Base-by-base conservation (phyloP, 352 stramenopile species). In the Blastocystis sp. region DNA sequence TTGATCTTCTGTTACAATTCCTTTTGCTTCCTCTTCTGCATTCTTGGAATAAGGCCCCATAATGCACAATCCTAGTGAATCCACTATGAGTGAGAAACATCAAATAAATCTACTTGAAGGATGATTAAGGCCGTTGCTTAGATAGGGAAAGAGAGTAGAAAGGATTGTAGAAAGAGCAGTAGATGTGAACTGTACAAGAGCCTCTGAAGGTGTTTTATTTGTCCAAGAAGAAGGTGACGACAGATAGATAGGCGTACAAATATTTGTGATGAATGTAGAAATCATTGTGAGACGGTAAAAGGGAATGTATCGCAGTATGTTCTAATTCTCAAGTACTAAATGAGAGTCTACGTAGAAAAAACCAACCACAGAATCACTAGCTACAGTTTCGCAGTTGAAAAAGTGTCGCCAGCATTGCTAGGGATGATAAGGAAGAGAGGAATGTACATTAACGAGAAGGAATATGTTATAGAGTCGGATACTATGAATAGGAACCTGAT, bases 321-420 rank as follows among this genome's bases (percentile, higher is more conserved):
- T 63, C 73, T 77, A n/a, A 23, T 9, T n/a, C 13, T 47, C 5
- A 77, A 13, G 2, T 18, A 61, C 23, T 18, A 34, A 39, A 34
- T 56, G 5, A 23, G 43, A n/a, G 20, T 5, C 20, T 23, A 77
- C 66, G 3, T 29, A 15, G 54, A 84, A 66, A 15, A 61, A 39
- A n/a, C 7, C n/a, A 23, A 68, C 15, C 50, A 84, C 73, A 1
- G 18, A 20, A 43, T 84, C 73, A 8, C 26, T 68, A 5, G 73
- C 73, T 3, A 64, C 50, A 29, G 7, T 66, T 37, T 84, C 73
- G 15, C 18, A 66, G 41, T 64, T 84, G 6, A 84, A 34, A n/a
- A 84, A n/a, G 26, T 84, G 73, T 20, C 34, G n/a, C 73, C 73
- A 84, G 47, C 64, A 18, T n/a, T 64, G 37, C 73, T 84, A 66